Evolutionary conservation across 495 filamentous ascomycete species (phyloP).

Genomic region (Annulohypoxylon stygium): DNA sequence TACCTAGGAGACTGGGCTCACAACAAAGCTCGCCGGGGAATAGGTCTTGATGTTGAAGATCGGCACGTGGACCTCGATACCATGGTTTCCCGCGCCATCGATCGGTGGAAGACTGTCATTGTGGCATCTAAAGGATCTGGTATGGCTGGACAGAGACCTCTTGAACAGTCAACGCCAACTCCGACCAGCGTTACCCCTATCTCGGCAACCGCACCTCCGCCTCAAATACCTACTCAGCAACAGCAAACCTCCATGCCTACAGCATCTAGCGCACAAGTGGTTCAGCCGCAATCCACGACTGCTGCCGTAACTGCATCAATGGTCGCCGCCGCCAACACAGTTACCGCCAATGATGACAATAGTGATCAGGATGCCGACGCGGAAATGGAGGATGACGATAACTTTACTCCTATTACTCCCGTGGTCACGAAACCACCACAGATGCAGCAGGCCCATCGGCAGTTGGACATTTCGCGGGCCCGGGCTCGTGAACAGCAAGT

Average conservation of each 20-base stretch:
- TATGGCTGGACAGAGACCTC: slow-evolving; percentile 53
- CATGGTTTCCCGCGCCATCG: slow-evolving; percentile 61
- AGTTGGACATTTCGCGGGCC: slow-evolving; percentile 49
- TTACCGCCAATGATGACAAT: slow-evolving; percentile 51
- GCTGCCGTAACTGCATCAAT: slow-evolving; percentile 22
- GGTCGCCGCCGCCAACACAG: slow-evolving; percentile 25
- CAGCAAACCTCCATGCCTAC: slow-evolving; percentile 38
- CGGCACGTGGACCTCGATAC: slow-evolving; percentile 61
- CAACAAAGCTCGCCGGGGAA: slow-evolving; percentile 37
- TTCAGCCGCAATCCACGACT: slow-evolving; percentile 25
- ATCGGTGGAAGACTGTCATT: slow-evolving; percentile 67
- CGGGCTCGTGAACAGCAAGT: slow-evolving; percentile 38
- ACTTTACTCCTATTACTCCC: slow-evolving; percentile 49
- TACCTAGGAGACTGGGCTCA: slow-evolving; percentile 54
- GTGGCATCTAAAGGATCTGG: slow-evolving; percentile 54
- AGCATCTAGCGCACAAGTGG: slow-evolving; percentile 22
- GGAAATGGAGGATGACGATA: slow-evolving; percentile 58
- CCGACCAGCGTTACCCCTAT: slow-evolving; percentile 35
- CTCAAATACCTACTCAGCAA: slow-evolving; percentile 18
- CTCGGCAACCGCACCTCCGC: slow-evolving; percentile 17
- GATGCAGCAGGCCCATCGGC: slow-evolving; percentile 37
- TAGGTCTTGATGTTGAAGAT: slow-evolving; percentile 60
- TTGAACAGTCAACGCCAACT: slow-evolving; percentile 44
- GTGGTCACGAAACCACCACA: slow-evolving; percentile 36
- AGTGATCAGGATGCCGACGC: slow-evolving; percentile 58